Conservation (phyloP, 331 rosid species). For the Dryas integrifolia region DNA sequence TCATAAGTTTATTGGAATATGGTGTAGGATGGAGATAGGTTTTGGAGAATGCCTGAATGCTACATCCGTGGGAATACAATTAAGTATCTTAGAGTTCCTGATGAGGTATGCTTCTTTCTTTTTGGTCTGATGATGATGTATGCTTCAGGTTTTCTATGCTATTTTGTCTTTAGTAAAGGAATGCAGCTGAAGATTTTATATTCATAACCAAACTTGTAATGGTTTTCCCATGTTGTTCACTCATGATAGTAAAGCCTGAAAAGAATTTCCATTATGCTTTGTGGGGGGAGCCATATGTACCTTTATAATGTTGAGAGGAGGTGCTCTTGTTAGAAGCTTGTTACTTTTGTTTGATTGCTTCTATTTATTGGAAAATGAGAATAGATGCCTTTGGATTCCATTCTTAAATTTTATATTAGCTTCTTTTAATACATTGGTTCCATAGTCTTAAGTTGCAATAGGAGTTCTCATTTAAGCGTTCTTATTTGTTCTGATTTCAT, state of each 20-base stretch:
- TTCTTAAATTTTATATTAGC: not conserved
- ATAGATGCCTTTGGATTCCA: not conserved
- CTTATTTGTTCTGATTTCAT: not conserved
- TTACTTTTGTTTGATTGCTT: not conserved
- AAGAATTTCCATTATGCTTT: not conserved
- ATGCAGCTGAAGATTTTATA: not conserved
- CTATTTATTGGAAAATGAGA: not conserved
- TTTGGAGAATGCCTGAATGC: slow-evolving; percentile 99
- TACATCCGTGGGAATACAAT: slow-evolving; percentile 97
- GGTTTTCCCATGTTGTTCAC: not conserved
- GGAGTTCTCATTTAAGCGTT: not conserved
- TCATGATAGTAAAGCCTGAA: not conserved
- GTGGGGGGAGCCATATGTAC: not conserved
- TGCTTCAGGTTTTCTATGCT: not conserved
- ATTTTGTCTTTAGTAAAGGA: not conserved
- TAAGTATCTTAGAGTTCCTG: slow-evolving; percentile 96
- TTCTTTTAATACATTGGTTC: not conserved
- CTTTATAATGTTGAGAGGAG: not conserved
- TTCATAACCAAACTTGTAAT: not conserved
- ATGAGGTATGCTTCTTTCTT: slow-evolving; percentile 55
- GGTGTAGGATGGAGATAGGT: slow-evolving; percentile 91
- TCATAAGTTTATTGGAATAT: not conserved
- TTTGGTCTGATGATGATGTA: not conserved
- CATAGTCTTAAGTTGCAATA: not conserved
- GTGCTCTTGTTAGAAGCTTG: not conserved